Conservation (phyloP, 129 eudicot genomes). For the Escallonia rubra region DNA sequence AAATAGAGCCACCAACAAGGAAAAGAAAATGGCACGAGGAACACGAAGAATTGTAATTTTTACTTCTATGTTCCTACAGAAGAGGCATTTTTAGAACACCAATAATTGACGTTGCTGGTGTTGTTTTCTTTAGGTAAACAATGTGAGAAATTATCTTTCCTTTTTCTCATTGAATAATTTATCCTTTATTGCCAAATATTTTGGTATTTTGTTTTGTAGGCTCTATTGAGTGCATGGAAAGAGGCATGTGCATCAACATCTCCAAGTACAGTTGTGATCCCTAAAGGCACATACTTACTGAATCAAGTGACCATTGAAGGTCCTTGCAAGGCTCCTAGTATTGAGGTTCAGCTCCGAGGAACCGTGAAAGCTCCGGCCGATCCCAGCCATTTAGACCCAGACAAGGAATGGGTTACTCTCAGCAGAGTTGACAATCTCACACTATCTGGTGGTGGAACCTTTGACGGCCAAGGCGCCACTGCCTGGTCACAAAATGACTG, state of each 20-base stretch:
- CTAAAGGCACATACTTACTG: conserved; percentile 10
- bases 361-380: conserved; percentile 20
- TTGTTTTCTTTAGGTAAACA: no score
- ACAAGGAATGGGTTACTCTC: conserved; percentile 29
- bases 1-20: not conserved
- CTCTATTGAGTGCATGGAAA: not conserved
- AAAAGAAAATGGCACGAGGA: not conserved
- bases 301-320: conserved; percentile 8
- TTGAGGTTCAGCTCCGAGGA: conserved; percentile 8
- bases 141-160: not conserved
- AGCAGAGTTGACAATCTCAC: conserved; percentile 10
- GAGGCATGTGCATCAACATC: conserved; percentile 14
- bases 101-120: no score
- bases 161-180: not conserved
- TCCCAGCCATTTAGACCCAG: not conserved
- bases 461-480: conserved; percentile 35
- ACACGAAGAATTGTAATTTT: not conserved
- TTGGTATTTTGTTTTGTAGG: conserved; percentile 1
- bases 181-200: not conserved
- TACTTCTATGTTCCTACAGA: not conserved
- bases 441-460: conserved; percentile 34
- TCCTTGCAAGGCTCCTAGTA: conserved; percentile 16
- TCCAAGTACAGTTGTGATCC: conserved; percentile 16
- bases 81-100: not conserved
- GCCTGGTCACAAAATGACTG: conserved; percentile 43